A percentile compares a stretch with the other conserved stretches of the same genome.
Conservation (phyloP, 73 alveolate genomes). For the Paramecium primaurelia region DNA sequence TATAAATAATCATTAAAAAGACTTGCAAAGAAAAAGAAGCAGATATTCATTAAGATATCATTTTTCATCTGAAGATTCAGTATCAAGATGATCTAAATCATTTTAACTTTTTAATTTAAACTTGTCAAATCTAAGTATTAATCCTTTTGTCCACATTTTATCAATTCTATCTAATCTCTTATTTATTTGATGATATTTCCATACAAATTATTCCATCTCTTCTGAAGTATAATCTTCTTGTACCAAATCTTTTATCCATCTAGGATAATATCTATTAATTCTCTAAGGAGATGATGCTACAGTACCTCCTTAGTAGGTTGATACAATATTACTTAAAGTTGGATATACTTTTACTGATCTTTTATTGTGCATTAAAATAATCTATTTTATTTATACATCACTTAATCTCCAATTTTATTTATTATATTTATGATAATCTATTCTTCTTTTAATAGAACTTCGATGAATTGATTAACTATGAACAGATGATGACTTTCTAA, state of each 20-base stretch:
- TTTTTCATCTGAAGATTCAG: background rate
- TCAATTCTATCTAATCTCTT: background rate
- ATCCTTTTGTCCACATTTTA: constrained; percentile 26
- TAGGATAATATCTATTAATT: background rate
- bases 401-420: background rate
- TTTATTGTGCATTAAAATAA: background rate
- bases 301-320: background rate
- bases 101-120: background rate
- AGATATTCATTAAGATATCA: background rate
- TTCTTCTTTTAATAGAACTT: background rate
- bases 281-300: constrained; percentile 7
- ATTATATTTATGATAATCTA: background rate
- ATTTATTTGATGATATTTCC: background rate
- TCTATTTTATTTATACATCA: background rate
- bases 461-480: background rate
- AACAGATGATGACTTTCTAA: background rate
- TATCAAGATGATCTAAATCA: background rate
- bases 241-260: background rate
- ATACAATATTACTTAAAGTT: background rate
- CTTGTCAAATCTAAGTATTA: background rate
- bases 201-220: background rate
- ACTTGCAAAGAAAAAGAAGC: background rate
- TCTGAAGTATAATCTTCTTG: background rate
- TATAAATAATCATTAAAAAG: background rate
- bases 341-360: background rate